Conservation (phyloP, 805 yeast genomes). For the Wickerhamomyces silvicola region DNA sequence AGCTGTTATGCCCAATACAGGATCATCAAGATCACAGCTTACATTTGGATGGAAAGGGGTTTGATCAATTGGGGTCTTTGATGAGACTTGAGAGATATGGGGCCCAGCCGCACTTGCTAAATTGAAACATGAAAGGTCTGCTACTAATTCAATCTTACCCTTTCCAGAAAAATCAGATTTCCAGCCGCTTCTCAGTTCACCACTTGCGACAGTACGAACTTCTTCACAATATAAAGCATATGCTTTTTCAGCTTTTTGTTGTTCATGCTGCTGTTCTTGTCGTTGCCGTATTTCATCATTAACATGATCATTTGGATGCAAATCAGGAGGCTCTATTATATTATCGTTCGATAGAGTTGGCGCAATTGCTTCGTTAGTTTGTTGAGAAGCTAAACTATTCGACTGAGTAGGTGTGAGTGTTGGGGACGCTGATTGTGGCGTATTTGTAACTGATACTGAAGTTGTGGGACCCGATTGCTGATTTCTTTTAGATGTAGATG, state of each 20-base stretch:
- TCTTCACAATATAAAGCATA: conserved; percentile 62
- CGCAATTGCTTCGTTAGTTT: conserved; percentile 2
- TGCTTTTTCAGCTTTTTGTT: conserved; percentile 23
- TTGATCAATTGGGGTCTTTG: conserved; percentile 29
- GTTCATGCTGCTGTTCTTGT: conserved; percentile 22
- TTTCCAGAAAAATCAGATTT: conserved; percentile 77
- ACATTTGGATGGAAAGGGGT: conserved; percentile 37
- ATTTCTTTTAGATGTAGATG: conserved; percentile 27
- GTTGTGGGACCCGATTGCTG: conserved; percentile 34
- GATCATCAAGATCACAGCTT: conserved; percentile 78
- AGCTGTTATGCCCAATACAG: conserved; percentile 70
- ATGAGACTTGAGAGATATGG: conserved; percentile 38
- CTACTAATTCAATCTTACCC: conserved; percentile 77
- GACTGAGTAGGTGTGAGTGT: conserved; percentile 14
- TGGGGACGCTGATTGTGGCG: conserved; percentile 12
- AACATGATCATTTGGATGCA: conserved; percentile 27
- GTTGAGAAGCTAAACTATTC: conserved; percentile 3
- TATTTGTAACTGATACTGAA: conserved; percentile 26
- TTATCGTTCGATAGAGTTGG: conserved; percentile 2
- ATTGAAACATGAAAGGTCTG: conserved; percentile 57
- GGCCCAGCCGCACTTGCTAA: conserved; percentile 47
- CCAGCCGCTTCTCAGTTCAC: conserved; percentile 91
- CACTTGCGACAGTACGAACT: conserved; percentile 62
- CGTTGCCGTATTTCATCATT: conserved; percentile 24
- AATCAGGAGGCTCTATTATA: conserved; percentile 3